Percentiles rank a stretch among this genome's conserved stretches.
These are phyloP conservation scores for Quercus ilex DNA, from an alignment of 306 rosid species.

Conservation along the genomic window DNA sequence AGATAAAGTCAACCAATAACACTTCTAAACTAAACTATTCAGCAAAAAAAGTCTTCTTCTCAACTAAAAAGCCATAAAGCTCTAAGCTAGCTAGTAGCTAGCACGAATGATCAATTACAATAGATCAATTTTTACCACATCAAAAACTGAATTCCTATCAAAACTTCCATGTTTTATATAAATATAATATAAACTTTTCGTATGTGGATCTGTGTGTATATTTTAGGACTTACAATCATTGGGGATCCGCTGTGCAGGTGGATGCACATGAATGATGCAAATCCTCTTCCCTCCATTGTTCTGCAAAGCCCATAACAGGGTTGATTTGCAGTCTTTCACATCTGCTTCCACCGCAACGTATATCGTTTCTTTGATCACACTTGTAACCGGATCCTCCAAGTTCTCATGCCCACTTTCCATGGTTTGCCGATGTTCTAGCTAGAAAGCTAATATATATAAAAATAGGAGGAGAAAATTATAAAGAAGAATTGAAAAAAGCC, in stretches of 20 bases:
- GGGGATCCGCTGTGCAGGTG: constrained; percentile 64
- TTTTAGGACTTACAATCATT: constrained; percentile 42
- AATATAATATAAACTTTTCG: not conserved
- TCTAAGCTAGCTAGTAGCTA: no score
- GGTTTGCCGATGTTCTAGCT: not conserved
- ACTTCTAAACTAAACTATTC: not conserved
- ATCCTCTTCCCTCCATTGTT: constrained; percentile 71
- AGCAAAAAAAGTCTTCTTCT: no score
- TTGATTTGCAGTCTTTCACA: constrained; percentile 53
- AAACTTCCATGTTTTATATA: not conserved
- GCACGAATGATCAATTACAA: no score
- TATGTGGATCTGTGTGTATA: not conserved
- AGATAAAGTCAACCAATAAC: not conserved
- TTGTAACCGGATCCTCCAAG: constrained; percentile 32
- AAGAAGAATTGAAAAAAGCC: no score
- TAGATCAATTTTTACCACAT: not conserved
- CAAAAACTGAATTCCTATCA: not conserved
- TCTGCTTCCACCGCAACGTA: constrained; percentile 66
- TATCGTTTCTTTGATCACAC: constrained; percentile 35
- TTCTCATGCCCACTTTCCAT: constrained; percentile 39
- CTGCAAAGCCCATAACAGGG: constrained; percentile 64
- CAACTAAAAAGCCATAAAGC: no score
- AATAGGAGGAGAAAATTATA: no score
- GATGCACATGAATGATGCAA: constrained; percentile 61
- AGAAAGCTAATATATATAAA: no score